Evolutionary conservation across 345 rosid genomes (phyloP).

Genomic region (Salix udensis): DNA sequence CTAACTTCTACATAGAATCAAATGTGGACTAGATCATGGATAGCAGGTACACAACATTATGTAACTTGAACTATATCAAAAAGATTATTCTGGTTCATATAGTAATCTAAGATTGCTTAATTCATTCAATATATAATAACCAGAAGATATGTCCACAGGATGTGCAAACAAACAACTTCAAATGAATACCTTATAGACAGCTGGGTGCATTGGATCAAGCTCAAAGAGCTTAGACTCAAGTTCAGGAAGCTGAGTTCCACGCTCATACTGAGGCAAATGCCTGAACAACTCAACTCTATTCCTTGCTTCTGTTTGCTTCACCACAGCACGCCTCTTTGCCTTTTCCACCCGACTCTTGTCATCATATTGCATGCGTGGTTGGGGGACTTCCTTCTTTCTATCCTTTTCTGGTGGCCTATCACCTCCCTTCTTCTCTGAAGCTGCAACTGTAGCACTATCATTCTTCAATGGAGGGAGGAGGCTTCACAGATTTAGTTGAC

Average conservation of each 20-base stretch:
- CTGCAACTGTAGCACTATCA: constrained; percentile 46
- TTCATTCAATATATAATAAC: neutral
- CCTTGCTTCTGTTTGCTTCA: constrained; percentile 81
- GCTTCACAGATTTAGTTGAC: constrained; percentile 48
- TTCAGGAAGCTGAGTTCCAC: constrained; percentile 84
- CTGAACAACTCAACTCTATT: constrained; percentile 89
- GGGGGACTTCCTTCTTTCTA: constrained; percentile 90
- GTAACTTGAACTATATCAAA: neutral
- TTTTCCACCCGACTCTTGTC: constrained; percentile 84
- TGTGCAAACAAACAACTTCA: neutral
- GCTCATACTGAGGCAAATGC: constrained; percentile 98
- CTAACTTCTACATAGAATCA: neutral
- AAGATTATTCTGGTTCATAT: neutral
- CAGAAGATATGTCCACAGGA: neutral
- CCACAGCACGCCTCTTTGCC: constrained; percentile 86
- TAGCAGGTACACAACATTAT: neutral
- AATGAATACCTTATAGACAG: constrained; percentile 71
- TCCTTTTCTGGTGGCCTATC: constrained; percentile 71
- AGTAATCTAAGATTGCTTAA: neutral
- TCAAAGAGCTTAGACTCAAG: constrained; percentile 76
- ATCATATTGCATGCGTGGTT: constrained; percentile 94
- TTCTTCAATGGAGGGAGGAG: constrained; percentile 50
- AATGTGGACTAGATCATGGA: neutral
- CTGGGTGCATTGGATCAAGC: constrained; percentile 90
- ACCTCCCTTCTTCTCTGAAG: constrained; percentile 71